Evolutionary conservation across 345 rosid species (phyloP).

Genomic region (Cochlearia excelsa): DNA sequence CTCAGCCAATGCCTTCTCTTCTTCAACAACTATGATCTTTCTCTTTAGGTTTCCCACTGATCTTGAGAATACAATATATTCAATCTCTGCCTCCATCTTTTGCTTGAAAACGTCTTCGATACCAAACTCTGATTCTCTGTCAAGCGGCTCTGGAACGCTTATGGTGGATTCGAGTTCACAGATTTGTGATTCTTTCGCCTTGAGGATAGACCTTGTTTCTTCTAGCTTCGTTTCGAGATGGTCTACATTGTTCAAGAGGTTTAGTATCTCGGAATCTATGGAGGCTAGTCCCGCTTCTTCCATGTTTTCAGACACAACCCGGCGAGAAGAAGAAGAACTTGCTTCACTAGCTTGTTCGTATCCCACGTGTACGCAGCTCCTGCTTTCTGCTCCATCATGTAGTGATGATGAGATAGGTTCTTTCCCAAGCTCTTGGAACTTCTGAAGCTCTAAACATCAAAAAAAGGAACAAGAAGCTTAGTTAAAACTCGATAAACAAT

Average conservation of each 20-base stretch:
- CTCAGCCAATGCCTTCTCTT: slow-evolving; percentile 44
- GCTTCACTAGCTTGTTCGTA: slow-evolving; percentile 33
- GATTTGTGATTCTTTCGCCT: slow-evolving; percentile 49
- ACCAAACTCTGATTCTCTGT: slow-evolving; percentile 45
- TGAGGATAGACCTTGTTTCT: slow-evolving; percentile 43
- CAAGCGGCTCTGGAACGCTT: slow-evolving; percentile 30
- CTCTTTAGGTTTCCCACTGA: slow-evolving; percentile 43
- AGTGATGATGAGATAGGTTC: slow-evolving; percentile 30
- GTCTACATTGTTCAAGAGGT: slow-evolving; percentile 48
- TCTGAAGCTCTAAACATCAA: slow-evolving; percentile 48
- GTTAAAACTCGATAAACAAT: slow-evolving; percentile 9
- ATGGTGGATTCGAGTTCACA: slow-evolving; percentile 50
- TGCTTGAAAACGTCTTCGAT: slow-evolving; percentile 61
- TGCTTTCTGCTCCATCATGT: slow-evolving; percentile 33
- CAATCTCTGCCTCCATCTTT: slow-evolving; percentile 80
- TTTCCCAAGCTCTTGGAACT: slow-evolving; percentile 55
- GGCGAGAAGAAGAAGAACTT: slow-evolving; percentile 42
- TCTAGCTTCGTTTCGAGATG: slow-evolving; percentile 49
- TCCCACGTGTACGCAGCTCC: slow-evolving; percentile 24
- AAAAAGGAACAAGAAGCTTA: slow-evolving; percentile 1
- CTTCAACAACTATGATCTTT: slow-evolving; percentile 36
- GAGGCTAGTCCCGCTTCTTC: slow-evolving; percentile 34
- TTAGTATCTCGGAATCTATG: slow-evolving; percentile 44
- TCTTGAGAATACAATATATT: slow-evolving; percentile 48
- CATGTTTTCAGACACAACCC: slow-evolving; percentile 34